Base-by-base conservation (phyloP, 306 rosid species). In the Macrotyloma uniflorum region DNA sequence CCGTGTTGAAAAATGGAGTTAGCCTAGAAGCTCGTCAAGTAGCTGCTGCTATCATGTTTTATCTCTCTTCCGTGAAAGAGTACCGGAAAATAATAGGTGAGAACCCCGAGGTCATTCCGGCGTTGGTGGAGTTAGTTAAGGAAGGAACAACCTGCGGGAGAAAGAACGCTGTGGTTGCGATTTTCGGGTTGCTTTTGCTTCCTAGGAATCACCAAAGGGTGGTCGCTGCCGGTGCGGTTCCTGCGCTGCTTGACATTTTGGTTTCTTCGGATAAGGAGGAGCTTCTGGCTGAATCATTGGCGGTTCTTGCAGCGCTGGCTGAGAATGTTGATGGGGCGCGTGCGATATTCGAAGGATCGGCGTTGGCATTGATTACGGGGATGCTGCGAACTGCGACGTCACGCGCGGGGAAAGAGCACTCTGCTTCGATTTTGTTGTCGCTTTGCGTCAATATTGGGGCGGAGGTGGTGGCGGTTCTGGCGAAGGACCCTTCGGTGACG, bases 141-240 rank as follows among this genome's bases (percentile, higher is more conserved):
- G 89, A 83, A 75, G 98, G 97, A 45, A 87, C 88, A 58, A 75
- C 79, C 8, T 84, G 79, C 0, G 97, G 94, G 69, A 92, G 91
- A 57, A 94, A 88, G 84, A 94, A 94, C 3, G 91, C 98, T 0
- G 80, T 87, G 55, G 93, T 88, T 8, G 94, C 97, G 1, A 87
- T 94, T 69, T 90, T 88, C 12, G 97, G 90, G 38, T 89, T 94
- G 1, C 82, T 92, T 14, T 42, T 86, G 28, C 71, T 5, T 28
- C 89, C 93, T 1, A 68, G 58, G 50, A 94, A 94, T 82, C 88
- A 72, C 19, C 75, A 67, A 10, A 83, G 59, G 5, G 96, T 85
- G 8, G 42, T 94, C 10, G 83, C 70, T 8, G 86, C 93, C 0
- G 91, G 93, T n/a, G 67, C 68, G 10, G 85, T 92, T 47, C 86